Evolutionary conservation across 805 yeast species (phyloP), one percentile per base, ranked within the genome.

Genomic region (Saccharomyces eubayanus): DNA sequence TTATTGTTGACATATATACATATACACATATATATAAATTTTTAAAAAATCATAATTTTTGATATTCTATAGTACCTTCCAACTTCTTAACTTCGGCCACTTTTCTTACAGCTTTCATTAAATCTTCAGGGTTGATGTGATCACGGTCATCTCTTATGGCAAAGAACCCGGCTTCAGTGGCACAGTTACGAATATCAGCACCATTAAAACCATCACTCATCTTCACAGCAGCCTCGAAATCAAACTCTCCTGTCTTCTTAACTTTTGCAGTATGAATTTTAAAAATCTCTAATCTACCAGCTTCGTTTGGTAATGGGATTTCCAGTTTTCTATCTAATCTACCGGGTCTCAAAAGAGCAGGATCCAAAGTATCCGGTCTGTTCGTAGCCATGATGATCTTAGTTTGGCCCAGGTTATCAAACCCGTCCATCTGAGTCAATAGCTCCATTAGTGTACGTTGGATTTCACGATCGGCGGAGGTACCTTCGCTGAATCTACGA

Each of bases 201-300:
- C 99, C 99, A 72, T 92, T 92, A 74, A 94, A 94, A 1, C 98
- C 98, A 73, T 92, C 99, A 71, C 96, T 87, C 98, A 94, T 94
- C 75, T 94, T 94, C 43, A 92, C 98, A 36, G 89, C 87, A 14
- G 97, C 96, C 74, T 94, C 98, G 64, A 89, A 90, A 75, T 94
- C 99, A 71, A 94, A 87, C 62, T 94, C 98, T 59, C 99, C 99
- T 59, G 84, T 86, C 68, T 92, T 92, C 55, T 86, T 79, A 46
- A 92, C 94, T 55, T 84, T 82, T 20, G 89, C 71, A 1, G 96
- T 83, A 72, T 92, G 98, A 67, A 92, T 94, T 74, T 92, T 94
- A 76, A 90, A 89, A 61, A 92, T 85, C 70, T 92, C 97, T 57
- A 90, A 76, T 65, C 99, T 81, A 47, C 98, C 98, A 46, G 87